Evolutionary conservation across 2,329 filamentous ascomycete species (phyloP), one percentile per base, ranked within the genome.

Genomic region (Ambrosiella xylebori): DNA sequence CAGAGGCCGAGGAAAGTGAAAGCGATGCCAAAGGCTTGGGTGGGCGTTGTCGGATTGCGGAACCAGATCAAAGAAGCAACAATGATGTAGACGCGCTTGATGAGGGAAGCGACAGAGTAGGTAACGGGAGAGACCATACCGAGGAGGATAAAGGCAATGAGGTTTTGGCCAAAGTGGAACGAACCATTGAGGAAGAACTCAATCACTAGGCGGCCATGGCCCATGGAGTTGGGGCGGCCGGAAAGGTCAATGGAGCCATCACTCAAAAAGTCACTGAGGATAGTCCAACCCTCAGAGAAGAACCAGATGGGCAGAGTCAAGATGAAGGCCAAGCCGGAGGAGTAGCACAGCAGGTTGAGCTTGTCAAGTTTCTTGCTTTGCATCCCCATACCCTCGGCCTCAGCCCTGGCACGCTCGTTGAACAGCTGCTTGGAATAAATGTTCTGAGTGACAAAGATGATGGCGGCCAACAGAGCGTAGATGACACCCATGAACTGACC

Each of bases 361-460:
- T 98, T 98, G 72, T 98, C 93, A 15, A 96, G 78, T 71, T 95
- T 97, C 61, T 83, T 82, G 49, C 81, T 79, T 58, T 79, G 78
- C 11, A 76, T 71, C 0, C 78, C 76, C 6, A 64, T 39, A 0
- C 79, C 79, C 57, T 95, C 88, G 7, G 83, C 81, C 70, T 96
- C 91, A 1, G 88, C 86, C 60, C 83, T 83, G 6, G 88, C 85
- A 6, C 88, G 88, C 67, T 96, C 90, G 69, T 96, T 98, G 75
- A 98, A 98, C 8, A 98, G 81, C 63, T 88, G 88, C 71, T 98
- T 98, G 17, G 91, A 97, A 63, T 96, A 95, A 59, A 98, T 98
- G 67, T 98, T 98, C 68, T 98, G 93, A 0, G 89, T 93, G 40
- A 98, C 93, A 67, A 98, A 98, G 63, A 97, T 85, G 58, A 97